Base-by-base conservation (phyloP, 2,329 filamentous ascomycete genomes). In the Aspergillus phoenicis region DNA sequence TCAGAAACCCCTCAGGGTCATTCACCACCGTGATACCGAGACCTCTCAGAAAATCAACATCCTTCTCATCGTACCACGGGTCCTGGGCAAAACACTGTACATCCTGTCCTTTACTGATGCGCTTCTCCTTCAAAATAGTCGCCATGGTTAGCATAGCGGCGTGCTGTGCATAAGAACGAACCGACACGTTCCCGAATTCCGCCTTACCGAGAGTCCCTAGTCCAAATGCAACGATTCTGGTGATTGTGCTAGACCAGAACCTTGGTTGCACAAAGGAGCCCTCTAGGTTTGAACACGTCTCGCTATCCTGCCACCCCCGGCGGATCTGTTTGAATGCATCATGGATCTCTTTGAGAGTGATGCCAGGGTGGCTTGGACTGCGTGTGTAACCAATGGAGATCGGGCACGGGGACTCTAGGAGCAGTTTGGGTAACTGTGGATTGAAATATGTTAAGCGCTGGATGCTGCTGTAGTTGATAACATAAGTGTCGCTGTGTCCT, bases 1-100 rank as follows among this genome's bases (percentile, higher is more conserved):
- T 73, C 1, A 77, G 64, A 59, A 78, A 80, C 3, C 73, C 77
- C 7, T 69, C 67, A 1, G 70, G 67, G 41, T 71, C 71, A n/a
- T 73, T 68, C 33, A 74, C 59, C 20, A 67, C 55, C 1, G 52
- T 61, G 8, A 75, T 65, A 0, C 63, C 71, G 13, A 66, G 53
- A 0, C 61, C 58, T 2, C n/a, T 24, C 1, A 75, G 58, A 2
- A 71, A 33, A 2, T 52, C 38, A 11, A 52, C 47, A 24, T 73
- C 69, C 3, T 63, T 47, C 4, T 63, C 55, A n/a, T 61, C 66
- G 26, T 73, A 71, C 2, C 59, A 65, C 8, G 72, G 72, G 43
- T 74, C 73, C 49, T 74, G 71, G 2, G 63, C 59, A 54, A 65
- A 73, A 38, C 70, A 73, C n/a, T 43, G 41, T 8, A 71, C 61